Evolutionary conservation across 495 filamentous ascomycete species (phyloP), one percentile per base, ranked within the genome.

Genomic region (Daldinia bambusicola): DNA sequence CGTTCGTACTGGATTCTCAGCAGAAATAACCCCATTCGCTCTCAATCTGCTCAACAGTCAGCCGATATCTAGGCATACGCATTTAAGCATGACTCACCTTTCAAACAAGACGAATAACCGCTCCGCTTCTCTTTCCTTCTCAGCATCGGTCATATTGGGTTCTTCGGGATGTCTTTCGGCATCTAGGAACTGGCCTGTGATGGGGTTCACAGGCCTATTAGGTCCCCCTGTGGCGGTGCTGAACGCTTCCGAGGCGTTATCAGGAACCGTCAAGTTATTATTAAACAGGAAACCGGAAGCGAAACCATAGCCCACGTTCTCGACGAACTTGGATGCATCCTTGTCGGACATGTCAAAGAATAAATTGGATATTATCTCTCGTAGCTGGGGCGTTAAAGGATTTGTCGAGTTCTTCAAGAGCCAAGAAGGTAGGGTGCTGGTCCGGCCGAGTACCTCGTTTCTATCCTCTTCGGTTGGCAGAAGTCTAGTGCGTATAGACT

Each of bases 81-180:
- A 30, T 16, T 13, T 61, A 12, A 30, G 16, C 45, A 12, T 7
- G 16, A 20, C 26, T 70, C 82, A 93, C 92, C 94, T 89, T 80
- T 99, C 94, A 80, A 99, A 99, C 14, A 99, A 83, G 13, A 98
- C 93, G 81, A 98, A 97, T 0, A 99, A 81, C 72, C 87, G 89
- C 78, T 99, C 95, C 0, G 95, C 95, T 78, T 99, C 95, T 50
- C 92, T 84, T 75, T 97, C 93, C 79, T 91, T 97, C 84, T 99
- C 94, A 66, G 92, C 95, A 36, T 89, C 82, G 6, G 91, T 95
- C 95, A 99, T 98, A 18, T 89, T 86, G 1, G 86, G 87, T 8
- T 82, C 80, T 4, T 86, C 78, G 9, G 83, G 65, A 8, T 84
- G 80, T 13, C 83, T 84, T 77, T 96, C 95, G 26, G 84, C 85